Conservation (phyloP, 495 filamentous ascomycete genomes). For the Penicillium waksmanii region DNA sequence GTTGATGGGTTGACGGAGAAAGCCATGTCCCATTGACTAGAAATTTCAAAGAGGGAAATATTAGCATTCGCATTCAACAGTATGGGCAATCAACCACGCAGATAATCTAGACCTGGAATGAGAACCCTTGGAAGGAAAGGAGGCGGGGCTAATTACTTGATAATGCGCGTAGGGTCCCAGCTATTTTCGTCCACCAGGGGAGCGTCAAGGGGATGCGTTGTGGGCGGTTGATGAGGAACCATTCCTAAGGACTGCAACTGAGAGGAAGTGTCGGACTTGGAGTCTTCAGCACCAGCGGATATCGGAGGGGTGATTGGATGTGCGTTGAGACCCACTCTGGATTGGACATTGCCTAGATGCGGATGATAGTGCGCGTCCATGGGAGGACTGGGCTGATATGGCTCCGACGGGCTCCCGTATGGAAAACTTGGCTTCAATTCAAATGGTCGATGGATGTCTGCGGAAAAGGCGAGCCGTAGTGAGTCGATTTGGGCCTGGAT, state of each 20-base stretch:
- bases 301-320: slow-evolving; percentile 85
- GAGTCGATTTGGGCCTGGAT: slow-evolving; percentile 91
- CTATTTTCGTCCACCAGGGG: slow-evolving; percentile 68
- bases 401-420: slow-evolving; percentile 76
- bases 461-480: slow-evolving; percentile 89
- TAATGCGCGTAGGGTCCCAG: slow-evolving; percentile 93
- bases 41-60: not conserved
- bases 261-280: slow-evolving; percentile 76
- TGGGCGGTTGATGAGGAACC: slow-evolving; percentile 59
- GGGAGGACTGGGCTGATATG: slow-evolving; percentile 65
- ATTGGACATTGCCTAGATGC: slow-evolving; percentile 46
- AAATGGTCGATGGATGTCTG: slow-evolving; percentile 82
- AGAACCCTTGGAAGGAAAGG: not conserved
- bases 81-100: too few relatives aligned
- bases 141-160: slow-evolving; percentile 70
- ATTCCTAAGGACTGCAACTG: slow-evolving; percentile 76
- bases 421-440: slow-evolving; percentile 87
- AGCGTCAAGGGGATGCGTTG: slow-evolving; percentile 51
- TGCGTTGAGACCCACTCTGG: slow-evolving; percentile 73
- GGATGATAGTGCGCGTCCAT: slow-evolving; percentile 51
- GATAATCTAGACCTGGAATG: too few relatives aligned
- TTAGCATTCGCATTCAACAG: not conserved
- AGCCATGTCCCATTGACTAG: slow-evolving; percentile 87
- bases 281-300: slow-evolving; percentile 72
- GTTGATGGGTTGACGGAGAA: slow-evolving; percentile 69